Conservation (phyloP, 129 eudicot species). For the Chrysanthemum makinoi region DNA sequence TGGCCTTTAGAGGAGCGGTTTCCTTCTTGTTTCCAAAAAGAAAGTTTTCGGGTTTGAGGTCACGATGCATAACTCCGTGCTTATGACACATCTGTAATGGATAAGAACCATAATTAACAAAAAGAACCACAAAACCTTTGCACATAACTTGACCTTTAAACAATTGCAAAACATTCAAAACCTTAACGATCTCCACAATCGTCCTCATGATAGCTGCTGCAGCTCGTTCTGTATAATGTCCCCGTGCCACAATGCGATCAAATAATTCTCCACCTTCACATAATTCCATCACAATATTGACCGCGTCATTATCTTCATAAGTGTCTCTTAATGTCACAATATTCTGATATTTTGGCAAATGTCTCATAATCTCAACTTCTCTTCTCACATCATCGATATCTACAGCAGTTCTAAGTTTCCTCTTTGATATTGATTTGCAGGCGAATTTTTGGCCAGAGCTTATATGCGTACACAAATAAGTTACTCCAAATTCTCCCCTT, state of each 20-base stretch:
- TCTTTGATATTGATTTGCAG: constrained; percentile 78
- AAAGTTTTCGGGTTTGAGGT: constrained; percentile 85
- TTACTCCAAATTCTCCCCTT: constrained; percentile 79
- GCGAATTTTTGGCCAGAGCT: constrained; percentile 49
- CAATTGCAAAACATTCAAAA: constrained; percentile 2
- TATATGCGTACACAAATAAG: constrained; percentile 67
- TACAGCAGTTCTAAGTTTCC: constrained; percentile 74
- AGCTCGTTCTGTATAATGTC: constrained; percentile 81
- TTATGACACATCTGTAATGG: constrained; percentile 55
- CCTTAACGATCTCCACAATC: constrained; percentile 79
- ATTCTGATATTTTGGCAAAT: constrained; percentile 70
- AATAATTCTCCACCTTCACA: constrained; percentile 86
- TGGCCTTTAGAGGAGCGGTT: constrained; percentile 67
- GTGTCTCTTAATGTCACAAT: constrained; percentile 65
- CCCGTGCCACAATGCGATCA: constrained; percentile 77
- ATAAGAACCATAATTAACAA: constrained; percentile 13
- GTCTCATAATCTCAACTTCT: constrained; percentile 84
- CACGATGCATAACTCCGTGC: constrained; percentile 89
- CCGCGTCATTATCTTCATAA: constrained; percentile 72
- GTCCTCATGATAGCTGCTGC: constrained; percentile 67
- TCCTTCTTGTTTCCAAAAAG: constrained; percentile 84
- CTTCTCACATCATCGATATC: constrained; percentile 84
- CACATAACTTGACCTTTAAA: background rate
- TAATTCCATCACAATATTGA: constrained; percentile 80
- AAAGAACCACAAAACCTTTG: background rate